phyloP scores from a whole-genome alignment of 805 yeast species.

The Pichia manshurica region DNA sequence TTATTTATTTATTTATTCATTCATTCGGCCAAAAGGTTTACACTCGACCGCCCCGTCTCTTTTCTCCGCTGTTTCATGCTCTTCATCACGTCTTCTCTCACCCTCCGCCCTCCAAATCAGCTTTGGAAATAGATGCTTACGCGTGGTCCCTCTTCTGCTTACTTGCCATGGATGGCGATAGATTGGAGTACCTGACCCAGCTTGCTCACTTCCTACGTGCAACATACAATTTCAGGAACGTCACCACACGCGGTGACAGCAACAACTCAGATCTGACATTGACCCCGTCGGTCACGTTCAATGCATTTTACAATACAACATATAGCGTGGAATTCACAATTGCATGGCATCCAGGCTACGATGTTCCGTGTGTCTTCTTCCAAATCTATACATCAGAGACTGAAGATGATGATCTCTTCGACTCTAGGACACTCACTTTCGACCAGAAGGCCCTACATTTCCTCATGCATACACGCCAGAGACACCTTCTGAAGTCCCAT shows the following conservation, averaged over 20 bases:
- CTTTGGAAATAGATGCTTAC: too few species aligned
- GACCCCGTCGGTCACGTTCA: not conserved
- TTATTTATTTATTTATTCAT: too few species aligned
- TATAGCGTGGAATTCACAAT: not conserved
- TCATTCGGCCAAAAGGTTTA: too few species aligned
- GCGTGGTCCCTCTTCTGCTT: too few species aligned
- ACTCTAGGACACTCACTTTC: not conserved
- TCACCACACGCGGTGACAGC: not conserved
- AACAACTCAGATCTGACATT: too few species aligned
- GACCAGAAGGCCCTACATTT: not conserved
- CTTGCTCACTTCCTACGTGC: not conserved
- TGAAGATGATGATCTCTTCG: not conserved
- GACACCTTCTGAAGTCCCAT: not conserved
- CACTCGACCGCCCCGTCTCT: too few species aligned
- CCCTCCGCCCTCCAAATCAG: too few species aligned
- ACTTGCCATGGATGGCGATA: too few species aligned
- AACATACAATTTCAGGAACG: not conserved
- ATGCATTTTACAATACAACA: not conserved
- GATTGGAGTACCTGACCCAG: too few species aligned
- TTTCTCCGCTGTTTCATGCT: too few species aligned
- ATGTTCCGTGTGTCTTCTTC: constrained; percentile 9
- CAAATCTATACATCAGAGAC: constrained; percentile 2
- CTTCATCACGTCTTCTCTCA: too few species aligned
- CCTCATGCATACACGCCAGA: constrained; percentile 1
- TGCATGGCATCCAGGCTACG: constrained; percentile 7